Percentiles rank a stretch among this genome's conserved stretches.
These are phyloP conservation scores for Fonsecaea nubica DNA, from an alignment of 2,329 filamentous ascomycete genomes.

Conservation along the genomic window DNA sequence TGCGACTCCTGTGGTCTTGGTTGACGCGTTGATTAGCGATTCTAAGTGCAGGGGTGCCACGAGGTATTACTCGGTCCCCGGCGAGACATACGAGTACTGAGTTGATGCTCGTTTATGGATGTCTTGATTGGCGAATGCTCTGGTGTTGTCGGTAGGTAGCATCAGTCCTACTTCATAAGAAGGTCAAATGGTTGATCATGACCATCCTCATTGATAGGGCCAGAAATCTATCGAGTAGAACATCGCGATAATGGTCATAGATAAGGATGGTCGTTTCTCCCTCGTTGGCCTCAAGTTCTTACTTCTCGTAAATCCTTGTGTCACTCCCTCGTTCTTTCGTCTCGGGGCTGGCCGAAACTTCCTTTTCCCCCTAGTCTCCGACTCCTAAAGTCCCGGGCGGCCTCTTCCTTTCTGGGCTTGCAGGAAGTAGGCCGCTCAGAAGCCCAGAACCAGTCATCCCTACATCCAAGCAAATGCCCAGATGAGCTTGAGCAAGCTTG, in stretches of 20 bases:
- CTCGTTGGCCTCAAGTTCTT: neutral
- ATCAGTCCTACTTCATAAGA: neutral
- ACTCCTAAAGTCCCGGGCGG: neutral
- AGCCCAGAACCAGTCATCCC: neutral
- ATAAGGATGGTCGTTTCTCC: neutral
- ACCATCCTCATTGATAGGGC: slow-evolving; percentile 1
- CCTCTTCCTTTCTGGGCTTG: neutral
- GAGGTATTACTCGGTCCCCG: neutral
- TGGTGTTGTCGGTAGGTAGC: neutral
- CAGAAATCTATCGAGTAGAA: neutral
- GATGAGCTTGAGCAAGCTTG: slow-evolving; percentile 18
- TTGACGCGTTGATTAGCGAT: neutral
- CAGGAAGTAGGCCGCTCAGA: neutral
- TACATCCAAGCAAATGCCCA: slow-evolving; percentile 24
- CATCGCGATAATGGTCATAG: neutral
- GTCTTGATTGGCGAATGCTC: neutral
- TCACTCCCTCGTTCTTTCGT: neutral
- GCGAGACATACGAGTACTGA: neutral
- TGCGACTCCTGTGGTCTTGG: neutral
- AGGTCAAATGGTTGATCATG: neutral
- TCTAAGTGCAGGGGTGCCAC: neutral
- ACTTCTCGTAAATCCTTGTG: neutral
- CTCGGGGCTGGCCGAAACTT: slow-evolving; percentile 1
- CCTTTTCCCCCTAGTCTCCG: neutral
- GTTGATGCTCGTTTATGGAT: neutral